A percentile compares a stretch with the other conserved stretches of the same genome.
These are phyloP conservation scores for Xylaria sp. DNA, from an alignment of 2,329 filamentous ascomycete genomes.

Conservation along the genomic window DNA sequence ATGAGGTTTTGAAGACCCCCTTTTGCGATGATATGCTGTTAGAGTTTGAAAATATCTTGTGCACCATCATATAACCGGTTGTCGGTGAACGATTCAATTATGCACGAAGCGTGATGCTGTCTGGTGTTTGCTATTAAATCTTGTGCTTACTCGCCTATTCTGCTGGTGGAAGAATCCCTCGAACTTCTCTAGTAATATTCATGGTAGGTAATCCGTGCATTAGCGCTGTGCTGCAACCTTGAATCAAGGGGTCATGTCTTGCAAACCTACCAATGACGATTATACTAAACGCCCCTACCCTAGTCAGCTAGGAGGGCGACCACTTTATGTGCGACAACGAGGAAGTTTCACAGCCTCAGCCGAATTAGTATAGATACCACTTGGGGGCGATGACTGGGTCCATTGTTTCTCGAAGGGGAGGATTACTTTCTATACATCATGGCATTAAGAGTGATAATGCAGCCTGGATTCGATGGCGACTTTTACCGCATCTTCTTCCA, in stretches of 20 bases:
- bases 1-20: background rate
- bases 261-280: background rate
- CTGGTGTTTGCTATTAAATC: background rate
- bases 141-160: background rate
- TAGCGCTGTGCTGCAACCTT: background rate
- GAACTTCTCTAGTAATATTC: background rate
- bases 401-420: background rate
- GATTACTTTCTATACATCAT: background rate
- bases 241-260: background rate
- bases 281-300: background rate
- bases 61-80: background rate
- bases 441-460: background rate
- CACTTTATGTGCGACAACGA: background rate
- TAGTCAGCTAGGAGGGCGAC: background rate
- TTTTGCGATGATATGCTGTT: background rate
- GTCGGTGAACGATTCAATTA: background rate
- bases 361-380: background rate
- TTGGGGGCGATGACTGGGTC: background rate
- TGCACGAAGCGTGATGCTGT: background rate
- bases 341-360: background rate
- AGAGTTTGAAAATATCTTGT: background rate
- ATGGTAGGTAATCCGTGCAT: background rate
- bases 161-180: background rate
- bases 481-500: background rate
- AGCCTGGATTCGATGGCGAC: too few relatives aligned